A percentile compares a stretch with the other conserved stretches of the same genome.
These are phyloP conservation scores for Cladobotryum mycophilum DNA, from an alignment of 2,329 filamentous ascomycete genomes.

Conservation along the genomic window DNA sequence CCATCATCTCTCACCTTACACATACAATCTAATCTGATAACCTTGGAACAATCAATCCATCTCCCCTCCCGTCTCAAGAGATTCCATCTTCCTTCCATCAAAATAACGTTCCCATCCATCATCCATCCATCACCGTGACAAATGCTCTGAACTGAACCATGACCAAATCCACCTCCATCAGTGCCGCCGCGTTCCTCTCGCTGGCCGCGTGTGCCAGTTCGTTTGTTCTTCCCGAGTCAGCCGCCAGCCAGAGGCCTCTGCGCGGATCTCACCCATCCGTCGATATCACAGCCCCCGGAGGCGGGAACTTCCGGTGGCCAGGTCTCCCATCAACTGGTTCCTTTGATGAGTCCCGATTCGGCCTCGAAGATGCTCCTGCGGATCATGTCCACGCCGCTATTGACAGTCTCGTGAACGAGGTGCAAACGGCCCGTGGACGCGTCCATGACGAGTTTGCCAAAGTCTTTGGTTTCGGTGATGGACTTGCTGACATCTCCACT, in stretches of 20 bases:
- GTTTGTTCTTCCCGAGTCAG: slow-evolving; percentile 8
- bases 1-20: no score
- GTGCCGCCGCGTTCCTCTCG: slow-evolving; percentile 6
- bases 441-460: slow-evolving; percentile 10
- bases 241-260: slow-evolving; percentile 9
- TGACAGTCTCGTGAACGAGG: slow-evolving; percentile 8
- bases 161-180: slow-evolving; percentile 5
- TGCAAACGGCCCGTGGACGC: slow-evolving; percentile 2
- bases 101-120: not conserved
- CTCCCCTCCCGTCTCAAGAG: no score
- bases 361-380: not conserved
- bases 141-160: not conserved
- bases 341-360: no score
- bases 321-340: not conserved
- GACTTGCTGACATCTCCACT: slow-evolving; percentile 1
- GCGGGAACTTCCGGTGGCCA: not conserved
- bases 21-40: no score
- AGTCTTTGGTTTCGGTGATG: not conserved
- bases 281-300: not conserved
- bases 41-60: no score
- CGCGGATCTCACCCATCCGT: not conserved
- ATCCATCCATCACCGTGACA: not conserved
- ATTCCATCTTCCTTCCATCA: no score
- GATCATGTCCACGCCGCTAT: not conserved
- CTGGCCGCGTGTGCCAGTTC: slow-evolving; percentile 8